Evolutionary conservation across 352 stramenopile genomes (phyloP), one percentile per base, ranked within the genome.

Genomic region (Hyaloperonospora arabidopsidis): DNA sequence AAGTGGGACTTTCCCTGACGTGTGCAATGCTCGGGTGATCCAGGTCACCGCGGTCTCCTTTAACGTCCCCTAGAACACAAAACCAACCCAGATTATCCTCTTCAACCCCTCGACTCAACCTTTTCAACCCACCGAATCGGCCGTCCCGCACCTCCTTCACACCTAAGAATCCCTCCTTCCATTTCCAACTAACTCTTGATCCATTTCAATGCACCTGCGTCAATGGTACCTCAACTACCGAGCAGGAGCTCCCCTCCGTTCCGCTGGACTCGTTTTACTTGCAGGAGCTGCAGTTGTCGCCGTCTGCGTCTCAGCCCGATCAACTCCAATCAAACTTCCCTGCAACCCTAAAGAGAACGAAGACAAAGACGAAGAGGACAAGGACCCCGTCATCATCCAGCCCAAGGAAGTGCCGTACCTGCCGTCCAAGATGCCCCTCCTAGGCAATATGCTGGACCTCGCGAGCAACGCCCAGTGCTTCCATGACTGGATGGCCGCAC

Each of bases 401-500:
- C 25, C 19, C 18, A 17, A 21, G 18, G 12, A 28, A 1, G 65
- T 73, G 41, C 61, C 65, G 22, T 73, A 73, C 38, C 29, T 73
- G 34, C 46, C 46, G n/a, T 63, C 65, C 38, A 67, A 62, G 7
- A 38, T 77, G 13, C 68, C 68, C 1, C 7, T 67, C 10, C 41
- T 77, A 1, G 68, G 68, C 47, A 72, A 77, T 39, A 67, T 69
- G 51, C 23, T 77, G 5, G 46, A 67, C 12, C 19, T 76, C 12
- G 51, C 56, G 5, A 29, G 44, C 25, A 67, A 76, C 15, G 36
- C 54, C 5, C 36, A 67, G 11, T 54, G 51, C 29, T 72, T 76
- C 32, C 68, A 73, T 35, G 58, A 69, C 35, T 77, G 68, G 65
- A 63, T 80, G 57, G 49, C 56, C n/a, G 60, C 72, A 18, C 66